These are phyloP conservation scores for Teratosphaeria gauchensis DNA, from an alignment of 2,329 filamentous ascomycete species.

Conservation along the genomic window DNA sequence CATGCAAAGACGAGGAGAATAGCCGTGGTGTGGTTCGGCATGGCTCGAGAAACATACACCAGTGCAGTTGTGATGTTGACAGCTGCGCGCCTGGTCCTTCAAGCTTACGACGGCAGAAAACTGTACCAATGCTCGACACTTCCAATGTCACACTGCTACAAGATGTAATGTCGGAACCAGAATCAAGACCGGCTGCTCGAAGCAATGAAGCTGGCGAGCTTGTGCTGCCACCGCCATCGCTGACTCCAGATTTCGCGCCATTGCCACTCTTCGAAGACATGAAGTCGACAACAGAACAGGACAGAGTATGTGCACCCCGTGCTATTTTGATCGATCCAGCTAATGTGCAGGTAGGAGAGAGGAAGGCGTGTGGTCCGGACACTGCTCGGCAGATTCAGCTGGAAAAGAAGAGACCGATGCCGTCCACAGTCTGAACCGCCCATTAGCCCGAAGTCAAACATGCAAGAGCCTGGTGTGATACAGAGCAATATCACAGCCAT, in stretches of 20 bases:
- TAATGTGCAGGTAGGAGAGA: neutral
- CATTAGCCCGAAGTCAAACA: neutral
- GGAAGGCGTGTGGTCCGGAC: neutral
- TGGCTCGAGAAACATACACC: neutral
- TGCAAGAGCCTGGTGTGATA: neutral
- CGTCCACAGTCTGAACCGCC: neutral
- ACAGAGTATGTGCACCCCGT: neutral
- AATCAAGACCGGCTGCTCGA: neutral
- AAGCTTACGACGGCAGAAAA: neutral
- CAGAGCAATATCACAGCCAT: neutral
- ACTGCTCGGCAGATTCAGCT: neutral
- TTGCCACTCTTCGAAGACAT: no score
- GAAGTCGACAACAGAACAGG: neutral
- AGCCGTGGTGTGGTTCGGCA: neutral
- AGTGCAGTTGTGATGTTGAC: neutral
- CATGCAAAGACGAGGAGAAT: neutral
- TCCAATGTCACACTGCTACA: neutral
- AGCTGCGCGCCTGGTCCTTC: neutral
- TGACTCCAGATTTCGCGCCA: no score
- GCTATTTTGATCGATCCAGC: neutral
- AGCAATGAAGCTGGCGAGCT: no score
- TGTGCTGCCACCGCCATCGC: no score
- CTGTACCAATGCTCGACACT: neutral
- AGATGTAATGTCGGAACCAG: neutral
- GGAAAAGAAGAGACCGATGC: neutral